Conservation (phyloP, 2,329 filamentous ascomycete genomes). For the Fusarium haematococcum region DNA sequence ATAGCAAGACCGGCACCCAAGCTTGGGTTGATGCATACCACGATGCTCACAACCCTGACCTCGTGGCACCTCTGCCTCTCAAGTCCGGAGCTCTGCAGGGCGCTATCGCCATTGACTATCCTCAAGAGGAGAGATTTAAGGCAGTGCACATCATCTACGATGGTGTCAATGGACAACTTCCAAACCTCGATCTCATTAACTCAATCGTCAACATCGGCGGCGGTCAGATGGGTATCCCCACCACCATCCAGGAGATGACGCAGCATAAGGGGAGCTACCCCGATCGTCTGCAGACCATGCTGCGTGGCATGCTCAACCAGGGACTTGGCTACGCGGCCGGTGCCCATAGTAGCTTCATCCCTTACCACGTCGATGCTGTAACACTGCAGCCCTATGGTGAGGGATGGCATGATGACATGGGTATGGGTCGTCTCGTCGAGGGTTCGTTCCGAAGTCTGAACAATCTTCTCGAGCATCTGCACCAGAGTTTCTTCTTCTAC, state of each 20-base stretch:
- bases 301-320: slow-evolving; percentile 92
- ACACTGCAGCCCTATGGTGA: slow-evolving; percentile 90
- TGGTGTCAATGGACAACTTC: slow-evolving; percentile 93
- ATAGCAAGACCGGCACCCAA: slow-evolving; percentile 90
- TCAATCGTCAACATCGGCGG: slow-evolving; percentile 88
- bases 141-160: slow-evolving; percentile 94
- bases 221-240: slow-evolving; percentile 91
- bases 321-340: slow-evolving; percentile 89
- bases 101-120: slow-evolving; percentile 92
- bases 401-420: slow-evolving; percentile 98
- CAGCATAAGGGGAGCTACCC: slow-evolving; percentile 83
- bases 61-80: slow-evolving; percentile 81
- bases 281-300: slow-evolving; percentile 87
- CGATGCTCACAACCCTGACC: slow-evolving; percentile 80
- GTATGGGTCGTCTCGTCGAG: slow-evolving; percentile 88
- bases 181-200: slow-evolving; percentile 96
- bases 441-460: slow-evolving; percentile 94
- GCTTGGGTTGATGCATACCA: slow-evolving; percentile 99
- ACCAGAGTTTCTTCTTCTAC: slow-evolving; percentile 99
- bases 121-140: slow-evolving; percentile 85
- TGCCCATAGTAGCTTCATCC: slow-evolving; percentile 94
- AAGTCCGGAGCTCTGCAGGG: slow-evolving; percentile 96
- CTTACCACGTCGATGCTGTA: slow-evolving; percentile 96
- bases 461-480: slow-evolving; percentile 94
- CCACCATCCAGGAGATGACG: slow-evolving; percentile 88